Percentiles rank a stretch among this genome's conserved stretches.
These are phyloP conservation scores for Xylaria telfairii DNA, from an alignment of 495 filamentous ascomycete species.

Conservation along the genomic window DNA sequence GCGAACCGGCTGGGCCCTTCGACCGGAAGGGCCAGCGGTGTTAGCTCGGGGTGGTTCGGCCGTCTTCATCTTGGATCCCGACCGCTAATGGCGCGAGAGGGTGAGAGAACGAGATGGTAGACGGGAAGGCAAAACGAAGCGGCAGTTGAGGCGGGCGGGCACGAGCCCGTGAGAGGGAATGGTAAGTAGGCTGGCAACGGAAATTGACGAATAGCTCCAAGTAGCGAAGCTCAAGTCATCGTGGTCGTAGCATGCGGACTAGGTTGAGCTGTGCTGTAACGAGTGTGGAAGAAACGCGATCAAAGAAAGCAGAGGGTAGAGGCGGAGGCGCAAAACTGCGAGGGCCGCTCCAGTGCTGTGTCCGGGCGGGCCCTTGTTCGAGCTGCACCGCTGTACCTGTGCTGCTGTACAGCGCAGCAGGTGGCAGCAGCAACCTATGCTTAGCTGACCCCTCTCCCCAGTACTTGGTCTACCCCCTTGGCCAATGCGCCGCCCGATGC, in stretches of 20 bases:
- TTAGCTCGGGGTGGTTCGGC: conserved; percentile 52
- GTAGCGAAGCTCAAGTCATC: conserved; percentile 40
- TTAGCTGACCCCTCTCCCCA: conserved; percentile 29
- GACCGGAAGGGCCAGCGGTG: conserved; percentile 50
- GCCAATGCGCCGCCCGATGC: conserved; percentile 22
- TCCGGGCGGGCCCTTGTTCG: conserved; percentile 11
- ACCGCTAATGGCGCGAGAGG: conserved; percentile 12
- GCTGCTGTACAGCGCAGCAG: conserved; percentile 17
- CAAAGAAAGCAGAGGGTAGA: conserved; percentile 26
- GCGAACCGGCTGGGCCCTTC: conserved; percentile 64
- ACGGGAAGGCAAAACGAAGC: conserved; percentile 14
- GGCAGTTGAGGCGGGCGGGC: conserved; percentile 22
- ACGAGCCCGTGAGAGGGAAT: conserved; percentile 16
- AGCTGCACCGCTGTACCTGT: conserved; percentile 12
- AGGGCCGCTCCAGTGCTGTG: conserved; percentile 23
- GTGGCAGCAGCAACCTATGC: conserved; percentile 17
- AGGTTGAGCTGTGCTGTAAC: conserved; percentile 28
- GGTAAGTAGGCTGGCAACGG: conserved; percentile 24
- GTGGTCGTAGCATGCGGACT: conserved; percentile 34
- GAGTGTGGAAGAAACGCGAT: conserved; percentile 28
- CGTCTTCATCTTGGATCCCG: conserved; percentile 56
- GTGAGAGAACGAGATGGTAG: conserved; percentile 11
- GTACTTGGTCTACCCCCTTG: conserved; percentile 27
- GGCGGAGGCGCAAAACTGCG: conserved; percentile 37
- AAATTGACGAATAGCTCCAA: conserved; percentile 37